These are phyloP conservation scores for Pseudovirgaria hyperparasitica DNA, from an alignment of 2,329 filamentous ascomycete genomes.

Conservation along the genomic window DNA sequence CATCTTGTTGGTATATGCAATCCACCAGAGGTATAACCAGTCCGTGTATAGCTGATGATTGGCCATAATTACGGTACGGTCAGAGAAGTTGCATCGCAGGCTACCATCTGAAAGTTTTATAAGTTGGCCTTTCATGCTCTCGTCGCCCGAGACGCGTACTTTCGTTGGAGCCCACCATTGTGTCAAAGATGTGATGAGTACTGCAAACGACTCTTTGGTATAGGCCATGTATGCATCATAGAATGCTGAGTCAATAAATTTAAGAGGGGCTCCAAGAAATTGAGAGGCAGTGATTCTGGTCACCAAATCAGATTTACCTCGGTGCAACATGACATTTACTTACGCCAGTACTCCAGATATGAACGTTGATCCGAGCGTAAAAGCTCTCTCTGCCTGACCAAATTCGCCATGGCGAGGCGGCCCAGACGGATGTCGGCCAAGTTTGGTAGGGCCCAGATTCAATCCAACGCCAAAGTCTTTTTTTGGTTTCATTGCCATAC, in stretches of 20 bases:
- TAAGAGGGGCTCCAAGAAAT: conserved; percentile 62
- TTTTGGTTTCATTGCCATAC: conserved; percentile 14
- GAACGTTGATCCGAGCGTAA: conserved; percentile 37
- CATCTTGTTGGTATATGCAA: conserved; percentile 73
- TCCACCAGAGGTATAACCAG: conserved; percentile 91
- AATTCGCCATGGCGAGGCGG: conserved; percentile 33
- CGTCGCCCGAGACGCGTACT: conserved; percentile 73
- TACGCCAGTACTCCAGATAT: conserved; percentile 36
- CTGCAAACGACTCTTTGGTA: conserved; percentile 73
- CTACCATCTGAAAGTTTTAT: conserved; percentile 56
- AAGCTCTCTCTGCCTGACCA: conserved; percentile 36
- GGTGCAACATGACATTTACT: conserved; percentile 6
- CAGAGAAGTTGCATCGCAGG: conserved; percentile 67
- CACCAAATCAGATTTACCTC: conserved; percentile 7
- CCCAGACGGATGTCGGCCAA: conserved; percentile 29
- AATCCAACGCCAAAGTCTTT: conserved; percentile 30
- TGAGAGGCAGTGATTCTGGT: conserved; percentile 51
- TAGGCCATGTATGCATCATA: conserved; percentile 81
- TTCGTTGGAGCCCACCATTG: conserved; percentile 79
- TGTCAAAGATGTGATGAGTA: conserved; percentile 67
- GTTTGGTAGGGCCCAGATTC: conserved; percentile 28
- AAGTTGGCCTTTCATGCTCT: conserved; percentile 64
- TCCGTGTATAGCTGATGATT: conserved; percentile 90
- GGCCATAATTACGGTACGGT: conserved; percentile 70
- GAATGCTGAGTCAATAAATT: conserved; percentile 60